A percentile compares a stretch with the other conserved stretches of the same genome.
phyloP scores from a whole-genome alignment of 2,329 filamentous ascomycete species.

The Diplocarpon rosae region DNA sequence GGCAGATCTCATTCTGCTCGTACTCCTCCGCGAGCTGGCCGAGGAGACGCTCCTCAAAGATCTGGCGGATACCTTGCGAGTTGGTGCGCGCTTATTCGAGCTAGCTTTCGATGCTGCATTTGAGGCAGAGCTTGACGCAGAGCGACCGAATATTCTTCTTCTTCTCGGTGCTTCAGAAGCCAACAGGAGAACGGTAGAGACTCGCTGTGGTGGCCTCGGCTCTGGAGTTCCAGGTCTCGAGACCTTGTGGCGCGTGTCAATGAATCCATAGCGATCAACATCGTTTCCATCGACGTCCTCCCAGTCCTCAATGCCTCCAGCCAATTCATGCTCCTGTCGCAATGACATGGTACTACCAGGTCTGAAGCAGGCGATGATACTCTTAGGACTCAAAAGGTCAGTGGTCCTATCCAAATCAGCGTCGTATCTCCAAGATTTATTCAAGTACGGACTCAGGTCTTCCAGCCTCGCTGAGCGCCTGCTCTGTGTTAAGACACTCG shows the following conservation, averaged over 20 bases:
- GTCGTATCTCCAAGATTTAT: background rate
- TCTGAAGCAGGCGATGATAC: conserved; percentile 6
- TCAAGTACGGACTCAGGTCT: background rate
- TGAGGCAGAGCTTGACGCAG: conserved; percentile 23
- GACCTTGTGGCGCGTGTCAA: conserved; percentile 34
- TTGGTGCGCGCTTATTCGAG: conserved; percentile 31
- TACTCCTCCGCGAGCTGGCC: conserved; percentile 31
- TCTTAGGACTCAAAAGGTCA: conserved; percentile 12
- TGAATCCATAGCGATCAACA: conserved; percentile 61
- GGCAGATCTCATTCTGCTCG: conserved; percentile 44
- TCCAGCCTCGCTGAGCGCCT: background rate
- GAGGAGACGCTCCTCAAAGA: conserved; percentile 44
- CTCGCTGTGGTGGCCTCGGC: conserved; percentile 23
- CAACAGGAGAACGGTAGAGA: conserved; percentile 24
- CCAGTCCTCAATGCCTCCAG: conserved; percentile 56
- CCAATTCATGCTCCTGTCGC: conserved; percentile 35
- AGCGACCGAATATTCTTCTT: conserved; percentile 21
- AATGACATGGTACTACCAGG: conserved; percentile 18
- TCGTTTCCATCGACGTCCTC: conserved; percentile 49
- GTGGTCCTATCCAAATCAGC: conserved; percentile 17
- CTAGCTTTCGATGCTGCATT: conserved; percentile 12
- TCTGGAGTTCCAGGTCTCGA: conserved; percentile 31
- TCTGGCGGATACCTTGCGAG: conserved; percentile 44
- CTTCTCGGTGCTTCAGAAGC: conserved; percentile 25
- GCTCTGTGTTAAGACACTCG: background rate